Percentiles rank a stretch among this genome's conserved stretches.
phyloP scores from a whole-genome alignment of 176 grass and related monocot species.

The Oryza glaberrima region DNA sequence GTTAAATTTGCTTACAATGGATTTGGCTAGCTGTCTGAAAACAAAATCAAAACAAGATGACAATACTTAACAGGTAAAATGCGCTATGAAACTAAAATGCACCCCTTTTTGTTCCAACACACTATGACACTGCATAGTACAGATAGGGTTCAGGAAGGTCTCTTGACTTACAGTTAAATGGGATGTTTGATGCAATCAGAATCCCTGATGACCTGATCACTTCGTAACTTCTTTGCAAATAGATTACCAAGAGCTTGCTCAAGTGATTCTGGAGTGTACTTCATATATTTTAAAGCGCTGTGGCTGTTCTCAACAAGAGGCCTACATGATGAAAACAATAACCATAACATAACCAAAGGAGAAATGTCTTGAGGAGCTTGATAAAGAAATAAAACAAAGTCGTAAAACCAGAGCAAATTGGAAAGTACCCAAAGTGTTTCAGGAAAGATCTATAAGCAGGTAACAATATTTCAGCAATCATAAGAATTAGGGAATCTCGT shows the following conservation, averaged over 20 bases:
- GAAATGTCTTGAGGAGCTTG: conserved; percentile 4
- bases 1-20: neutral
- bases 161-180: conserved; percentile 13
- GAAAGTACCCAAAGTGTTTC: conserved; percentile 59
- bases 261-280: conserved; percentile 55
- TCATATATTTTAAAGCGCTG: conserved; percentile 51
- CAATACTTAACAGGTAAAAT: neutral
- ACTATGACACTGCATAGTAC: neutral
- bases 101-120: neutral
- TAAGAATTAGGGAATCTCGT: conserved; percentile 53
- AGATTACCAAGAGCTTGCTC: conserved; percentile 45
- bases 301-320: conserved; percentile 52
- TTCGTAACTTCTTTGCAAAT: conserved; percentile 32
- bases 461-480: conserved; percentile 71
- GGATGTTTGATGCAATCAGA: neutral
- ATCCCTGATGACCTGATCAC: neutral
- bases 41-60: neutral
- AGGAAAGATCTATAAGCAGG: conserved; percentile 83
- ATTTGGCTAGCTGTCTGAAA: neutral
- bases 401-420: neutral
- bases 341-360: neutral
- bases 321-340: conserved; percentile 35
- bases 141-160: neutral
- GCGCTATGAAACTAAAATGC: neutral
- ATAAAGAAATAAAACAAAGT: neutral